These are phyloP conservation scores for Alternaria rosae DNA, from an alignment of 2,329 filamentous ascomycete species.

Conservation along the genomic window DNA sequence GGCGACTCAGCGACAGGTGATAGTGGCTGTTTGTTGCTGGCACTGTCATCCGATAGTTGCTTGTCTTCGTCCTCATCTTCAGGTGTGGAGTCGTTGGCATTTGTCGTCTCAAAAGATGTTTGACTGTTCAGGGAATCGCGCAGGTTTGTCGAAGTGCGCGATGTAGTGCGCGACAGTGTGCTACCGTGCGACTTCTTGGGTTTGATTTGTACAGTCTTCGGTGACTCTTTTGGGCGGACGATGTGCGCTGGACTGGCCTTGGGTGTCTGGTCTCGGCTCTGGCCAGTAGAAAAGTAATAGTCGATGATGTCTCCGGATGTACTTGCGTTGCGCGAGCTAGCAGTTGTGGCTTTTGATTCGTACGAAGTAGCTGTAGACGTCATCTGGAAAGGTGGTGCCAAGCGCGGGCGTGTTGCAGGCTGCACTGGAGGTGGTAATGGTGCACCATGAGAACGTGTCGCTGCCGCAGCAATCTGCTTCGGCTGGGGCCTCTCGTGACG, in stretches of 20 bases:
- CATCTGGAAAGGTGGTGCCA: conserved; percentile 25
- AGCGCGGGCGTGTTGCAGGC: conserved; percentile 11
- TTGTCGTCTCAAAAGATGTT: conserved; percentile 57
- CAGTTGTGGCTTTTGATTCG: conserved; percentile 27
- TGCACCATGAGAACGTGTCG: conserved; percentile 15
- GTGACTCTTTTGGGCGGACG: conserved; percentile 24
- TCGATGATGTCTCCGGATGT: conserved; percentile 45
- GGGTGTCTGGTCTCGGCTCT: conserved; percentile 14
- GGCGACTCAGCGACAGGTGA: conserved; percentile 55
- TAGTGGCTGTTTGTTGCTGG: conserved; percentile 32
- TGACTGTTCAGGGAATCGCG: conserved; percentile 47
- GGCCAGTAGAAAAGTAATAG: conserved; percentile 44
- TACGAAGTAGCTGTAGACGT: conserved; percentile 19
- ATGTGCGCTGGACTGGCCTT: conserved; percentile 23
- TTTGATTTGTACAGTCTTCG: conserved; percentile 28
- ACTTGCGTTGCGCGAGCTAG: conserved; percentile 30
- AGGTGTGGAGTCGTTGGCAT: conserved; percentile 56
- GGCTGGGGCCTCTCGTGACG: conserved; percentile 39
- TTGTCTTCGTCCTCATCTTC: conserved; percentile 53
- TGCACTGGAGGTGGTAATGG: conserved; percentile 12
- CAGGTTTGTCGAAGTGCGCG: conserved; percentile 37
- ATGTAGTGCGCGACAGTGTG: conserved; percentile 33
- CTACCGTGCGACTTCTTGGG: conserved; percentile 40
- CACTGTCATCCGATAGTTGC: conserved; percentile 32
- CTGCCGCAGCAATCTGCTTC: conserved; percentile 15